These are phyloP conservation scores for Collybia nuda DNA, from an alignment of 768 basidiomycete species.

Conservation along the genomic window DNA sequence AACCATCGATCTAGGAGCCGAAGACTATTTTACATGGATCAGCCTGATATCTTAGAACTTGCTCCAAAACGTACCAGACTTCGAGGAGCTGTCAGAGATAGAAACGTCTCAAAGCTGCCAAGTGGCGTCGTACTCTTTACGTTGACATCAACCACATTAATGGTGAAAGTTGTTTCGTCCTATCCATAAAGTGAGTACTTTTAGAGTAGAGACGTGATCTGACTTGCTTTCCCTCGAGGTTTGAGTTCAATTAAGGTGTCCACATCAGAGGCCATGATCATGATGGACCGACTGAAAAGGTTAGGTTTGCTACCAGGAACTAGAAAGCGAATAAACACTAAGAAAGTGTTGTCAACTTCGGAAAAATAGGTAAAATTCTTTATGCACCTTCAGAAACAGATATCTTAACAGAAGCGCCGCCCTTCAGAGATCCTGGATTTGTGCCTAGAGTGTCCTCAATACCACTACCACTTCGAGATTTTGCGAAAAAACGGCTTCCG, in stretches of 20 bases:
- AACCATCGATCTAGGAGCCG: constrained; percentile 48
- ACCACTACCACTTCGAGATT: constrained; percentile 47
- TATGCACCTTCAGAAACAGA: constrained; percentile 41
- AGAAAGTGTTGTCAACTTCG: neutral
- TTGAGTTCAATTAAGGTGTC: constrained; percentile 65
- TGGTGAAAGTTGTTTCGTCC: constrained; percentile 69
- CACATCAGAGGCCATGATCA: constrained; percentile 60
- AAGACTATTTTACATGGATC: constrained; percentile 31
- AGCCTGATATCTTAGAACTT: neutral
- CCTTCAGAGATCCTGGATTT: constrained; percentile 26
- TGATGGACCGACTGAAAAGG: constrained; percentile 43
- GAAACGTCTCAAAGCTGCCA: constrained; percentile 32
- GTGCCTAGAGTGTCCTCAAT: constrained; percentile 21
- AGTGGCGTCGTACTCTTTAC: constrained; percentile 45
- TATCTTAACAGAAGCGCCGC: constrained; percentile 41
- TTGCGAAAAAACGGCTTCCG: constrained; percentile 76
- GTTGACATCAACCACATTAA: constrained; percentile 62
- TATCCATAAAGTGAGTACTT: constrained; percentile 25
- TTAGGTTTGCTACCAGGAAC: constrained; percentile 42
- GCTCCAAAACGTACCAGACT: constrained; percentile 48
- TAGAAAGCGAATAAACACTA: constrained; percentile 41
- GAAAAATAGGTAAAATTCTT: neutral
- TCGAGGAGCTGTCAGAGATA: constrained; percentile 57
- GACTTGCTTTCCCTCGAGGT: constrained; percentile 65
- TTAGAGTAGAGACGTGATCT: neutral